Conservation (phyloP, 495 filamentous ascomycete species). For the Elasticomyces elasticus region DNA sequence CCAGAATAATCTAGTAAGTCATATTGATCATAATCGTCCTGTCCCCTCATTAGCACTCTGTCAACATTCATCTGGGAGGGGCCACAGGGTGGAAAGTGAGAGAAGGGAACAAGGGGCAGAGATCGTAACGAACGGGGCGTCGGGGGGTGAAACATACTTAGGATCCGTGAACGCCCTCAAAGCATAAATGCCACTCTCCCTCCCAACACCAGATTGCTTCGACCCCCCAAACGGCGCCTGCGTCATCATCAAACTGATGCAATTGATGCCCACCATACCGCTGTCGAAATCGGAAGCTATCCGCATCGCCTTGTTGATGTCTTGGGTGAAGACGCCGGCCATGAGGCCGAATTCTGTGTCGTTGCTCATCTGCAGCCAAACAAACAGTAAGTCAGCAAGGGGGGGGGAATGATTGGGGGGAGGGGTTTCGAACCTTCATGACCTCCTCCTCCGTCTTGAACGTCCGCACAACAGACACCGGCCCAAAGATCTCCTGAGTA, state of each 20-base stretch:
- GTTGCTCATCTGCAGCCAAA: constrained; percentile 30
- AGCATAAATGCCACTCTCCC: constrained; percentile 37
- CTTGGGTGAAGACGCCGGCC: constrained; percentile 17
- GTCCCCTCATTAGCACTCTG: background rate
- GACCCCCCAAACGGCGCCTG: constrained; percentile 41
- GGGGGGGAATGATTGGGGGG: background rate
- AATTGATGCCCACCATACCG: constrained; percentile 10
- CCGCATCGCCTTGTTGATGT: constrained; percentile 7
- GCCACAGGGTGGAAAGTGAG: too few species aligned
- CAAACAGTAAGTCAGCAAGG: background rate
- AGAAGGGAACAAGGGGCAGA: too few species aligned
- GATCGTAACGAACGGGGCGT: too few species aligned
- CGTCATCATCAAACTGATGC: constrained; percentile 21
- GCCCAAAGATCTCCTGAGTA: constrained; percentile 46
- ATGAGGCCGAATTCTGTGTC: constrained; percentile 37
- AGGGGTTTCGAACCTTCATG: constrained; percentile 18
- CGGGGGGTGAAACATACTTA: constrained; percentile 30
- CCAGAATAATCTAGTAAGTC: too few species aligned
- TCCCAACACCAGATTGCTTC: constrained; percentile 41
- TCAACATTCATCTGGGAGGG: background rate
- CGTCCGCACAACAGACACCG: constrained; percentile 35
- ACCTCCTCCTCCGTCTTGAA: constrained; percentile 47
- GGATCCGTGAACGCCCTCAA: constrained; percentile 37
- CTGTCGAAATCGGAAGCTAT: background rate
- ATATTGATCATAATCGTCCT: constrained; percentile 35